phyloP scores from a whole-genome alignment of 2,329 filamentous ascomycete species.

The Sarocladiaceae sp. region DNA sequence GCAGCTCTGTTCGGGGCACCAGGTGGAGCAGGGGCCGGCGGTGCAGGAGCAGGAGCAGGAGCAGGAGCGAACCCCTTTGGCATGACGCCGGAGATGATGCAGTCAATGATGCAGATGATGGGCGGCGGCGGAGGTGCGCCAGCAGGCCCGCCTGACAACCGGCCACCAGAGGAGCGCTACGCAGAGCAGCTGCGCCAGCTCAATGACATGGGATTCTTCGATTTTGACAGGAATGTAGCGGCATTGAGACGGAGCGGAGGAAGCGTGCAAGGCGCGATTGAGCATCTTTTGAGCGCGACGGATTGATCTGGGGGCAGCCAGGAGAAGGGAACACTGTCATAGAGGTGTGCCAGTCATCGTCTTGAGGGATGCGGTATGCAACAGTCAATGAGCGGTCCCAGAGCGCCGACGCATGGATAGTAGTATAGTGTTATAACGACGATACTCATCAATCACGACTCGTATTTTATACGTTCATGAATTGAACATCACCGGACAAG shows the following conservation, averaged over 20 bases:
- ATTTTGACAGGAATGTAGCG: conserved; percentile 89
- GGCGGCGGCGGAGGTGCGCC: conserved; percentile 26
- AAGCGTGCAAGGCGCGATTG: conserved; percentile 86
- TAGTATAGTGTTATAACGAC: background rate
- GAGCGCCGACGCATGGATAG: too few relatives aligned
- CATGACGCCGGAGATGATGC: conserved; percentile 49
- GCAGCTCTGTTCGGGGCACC: conserved; percentile 51
- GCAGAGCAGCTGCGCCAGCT: conserved; percentile 84
- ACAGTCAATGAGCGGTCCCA: background rate
- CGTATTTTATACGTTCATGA: background rate
- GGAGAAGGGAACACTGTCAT: background rate
- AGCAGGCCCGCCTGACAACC: conserved; percentile 64
- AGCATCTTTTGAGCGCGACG: conserved; percentile 54
- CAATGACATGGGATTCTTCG: conserved; percentile 98
- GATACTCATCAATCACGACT: background rate
- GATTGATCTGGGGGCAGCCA: conserved; percentile 14
- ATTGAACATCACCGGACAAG: background rate
- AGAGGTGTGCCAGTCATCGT: background rate
- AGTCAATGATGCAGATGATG: conserved; percentile 48
- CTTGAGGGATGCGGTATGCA: too few relatives aligned
- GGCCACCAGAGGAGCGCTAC: conserved; percentile 90
- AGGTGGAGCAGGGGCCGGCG: conserved; percentile 24
- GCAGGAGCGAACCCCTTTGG: conserved; percentile 33
- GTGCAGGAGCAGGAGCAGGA: conserved; percentile 13
- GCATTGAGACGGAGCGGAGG: conserved; percentile 84